These are phyloP conservation scores for Ceratopteris richardii DNA, from an alignment of 75 land plant species.

Conservation along the genomic window DNA sequence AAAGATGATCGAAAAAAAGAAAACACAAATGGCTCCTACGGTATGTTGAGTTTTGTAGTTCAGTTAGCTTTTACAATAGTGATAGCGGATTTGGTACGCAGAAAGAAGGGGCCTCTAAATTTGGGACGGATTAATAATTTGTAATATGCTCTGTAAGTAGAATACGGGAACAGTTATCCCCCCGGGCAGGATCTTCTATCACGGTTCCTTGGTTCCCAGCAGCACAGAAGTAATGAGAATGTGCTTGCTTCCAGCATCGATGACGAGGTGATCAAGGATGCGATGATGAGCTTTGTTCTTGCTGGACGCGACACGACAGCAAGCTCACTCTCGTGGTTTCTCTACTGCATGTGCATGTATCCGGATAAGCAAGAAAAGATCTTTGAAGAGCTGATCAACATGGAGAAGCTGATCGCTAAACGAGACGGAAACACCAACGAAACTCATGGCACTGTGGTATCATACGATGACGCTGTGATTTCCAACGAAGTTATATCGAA, in stretches of 20 bases:
- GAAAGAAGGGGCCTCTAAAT: too few species aligned
- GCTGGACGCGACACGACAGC: slow-evolving; percentile 40
- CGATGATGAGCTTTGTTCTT: slow-evolving; percentile 23
- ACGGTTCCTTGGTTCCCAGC: slow-evolving; percentile 8
- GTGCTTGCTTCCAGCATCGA: neutral
- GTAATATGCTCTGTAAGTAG: neutral
- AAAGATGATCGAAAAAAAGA: slow-evolving; percentile 16
- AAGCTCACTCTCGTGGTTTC: slow-evolving; percentile 26
- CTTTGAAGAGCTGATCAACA: slow-evolving; percentile 8
- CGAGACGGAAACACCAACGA: too few species aligned
- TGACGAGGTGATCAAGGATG: slow-evolving; percentile 21
- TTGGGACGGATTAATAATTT: neutral
- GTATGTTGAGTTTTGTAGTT: too few species aligned
- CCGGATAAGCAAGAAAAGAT: slow-evolving; percentile 19
- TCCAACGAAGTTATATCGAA: too few species aligned
- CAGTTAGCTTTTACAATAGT: too few species aligned
- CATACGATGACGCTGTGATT: too few species aligned
- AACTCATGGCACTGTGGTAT: too few species aligned
- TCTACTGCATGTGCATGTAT: slow-evolving; percentile 23
- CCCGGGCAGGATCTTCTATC: slow-evolving; percentile 20
- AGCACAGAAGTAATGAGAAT: neutral
- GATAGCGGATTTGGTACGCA: too few species aligned
- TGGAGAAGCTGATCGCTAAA: neutral
- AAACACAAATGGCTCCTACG: neutral
- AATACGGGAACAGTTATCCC: neutral